Conservation (phyloP, 176 grass and related monocot genomes). For the Elaeis guineensis region DNA sequence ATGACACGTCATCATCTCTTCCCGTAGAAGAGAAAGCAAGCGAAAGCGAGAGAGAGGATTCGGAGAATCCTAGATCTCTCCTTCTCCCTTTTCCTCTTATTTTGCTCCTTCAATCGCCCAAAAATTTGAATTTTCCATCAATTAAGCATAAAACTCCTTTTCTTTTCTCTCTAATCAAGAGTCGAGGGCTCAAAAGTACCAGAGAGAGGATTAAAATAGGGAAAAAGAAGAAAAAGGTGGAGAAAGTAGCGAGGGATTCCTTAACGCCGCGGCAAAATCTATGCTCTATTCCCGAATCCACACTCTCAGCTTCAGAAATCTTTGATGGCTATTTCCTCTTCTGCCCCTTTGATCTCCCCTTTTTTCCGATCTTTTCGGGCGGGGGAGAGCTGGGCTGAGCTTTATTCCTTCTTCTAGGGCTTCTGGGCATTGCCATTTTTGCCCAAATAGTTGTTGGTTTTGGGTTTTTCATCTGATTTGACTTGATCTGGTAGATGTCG, state of each 20-base stretch:
- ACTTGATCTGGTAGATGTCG: conserved; percentile 58
- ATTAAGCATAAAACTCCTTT: neutral
- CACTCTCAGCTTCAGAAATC: conserved; percentile 14
- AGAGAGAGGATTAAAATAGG: conserved; percentile 6
- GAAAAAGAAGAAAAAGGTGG: conserved; percentile 16
- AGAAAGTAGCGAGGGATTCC: conserved; percentile 32
- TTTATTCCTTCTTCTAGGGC: neutral
- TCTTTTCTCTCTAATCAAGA: neutral
- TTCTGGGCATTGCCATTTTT: neutral
- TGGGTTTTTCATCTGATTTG: conserved; percentile 9
- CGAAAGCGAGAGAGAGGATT: neutral
- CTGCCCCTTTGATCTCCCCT: neutral
- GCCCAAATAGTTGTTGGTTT: neutral
- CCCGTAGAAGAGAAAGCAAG: neutral
- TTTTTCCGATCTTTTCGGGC: neutral
- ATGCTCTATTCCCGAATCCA: conserved; percentile 15
- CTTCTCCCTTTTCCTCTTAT: neutral
- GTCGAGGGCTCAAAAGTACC: neutral
- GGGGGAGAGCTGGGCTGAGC: conserved; percentile 7
- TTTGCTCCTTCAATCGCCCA: neutral
- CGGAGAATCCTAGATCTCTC: conserved; percentile 21
- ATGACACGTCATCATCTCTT: conserved; percentile 12
- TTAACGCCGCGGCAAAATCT: conserved; percentile 48
- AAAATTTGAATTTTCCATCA: too few species aligned
- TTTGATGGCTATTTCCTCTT: conserved; percentile 9